A percentile compares a stretch with the other conserved stretches of the same genome.
Evolutionary conservation across 768 basidiomycete species (phyloP).

Genomic region (Boletus edulis): DNA sequence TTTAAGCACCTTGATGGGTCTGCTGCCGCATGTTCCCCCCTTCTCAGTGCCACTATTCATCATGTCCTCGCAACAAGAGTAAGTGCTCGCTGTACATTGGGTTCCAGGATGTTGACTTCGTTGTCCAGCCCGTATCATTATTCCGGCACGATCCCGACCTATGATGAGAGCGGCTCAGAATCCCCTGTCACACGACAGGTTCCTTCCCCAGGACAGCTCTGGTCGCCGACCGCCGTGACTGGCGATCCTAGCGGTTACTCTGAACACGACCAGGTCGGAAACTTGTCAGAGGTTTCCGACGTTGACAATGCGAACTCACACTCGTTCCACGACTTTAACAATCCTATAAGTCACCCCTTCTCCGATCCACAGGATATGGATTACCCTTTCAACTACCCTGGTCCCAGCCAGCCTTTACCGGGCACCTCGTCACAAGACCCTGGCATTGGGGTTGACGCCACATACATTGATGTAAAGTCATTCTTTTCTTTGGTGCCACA

Average conservation of each 20-base stretch:
- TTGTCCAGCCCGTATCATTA: constrained; percentile 4
- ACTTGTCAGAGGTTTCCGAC: not conserved
- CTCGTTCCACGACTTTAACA: constrained; percentile 2
- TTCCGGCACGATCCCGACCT: not conserved
- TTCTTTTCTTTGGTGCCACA: not conserved
- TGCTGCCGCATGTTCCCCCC: constrained; percentile 4
- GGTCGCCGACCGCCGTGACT: not conserved
- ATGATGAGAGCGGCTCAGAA: constrained; percentile 6
- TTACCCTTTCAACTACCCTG: not conserved
- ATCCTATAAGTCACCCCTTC: not conserved
- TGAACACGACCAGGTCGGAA: constrained; percentile 6
- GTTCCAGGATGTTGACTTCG: constrained; percentile 1
- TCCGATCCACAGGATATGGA: constrained; percentile 6
- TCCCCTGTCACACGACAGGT: not conserved
- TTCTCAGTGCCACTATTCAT: constrained; percentile 1
- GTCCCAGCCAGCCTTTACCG: not conserved
- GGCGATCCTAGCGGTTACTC: constrained; percentile 1
- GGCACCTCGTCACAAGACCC: not conserved
- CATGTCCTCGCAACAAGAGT: constrained; percentile 25
- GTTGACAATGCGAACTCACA: constrained; percentile 6
- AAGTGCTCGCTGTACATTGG: not conserved
- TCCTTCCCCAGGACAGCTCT: not conserved
- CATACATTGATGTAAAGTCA: constrained; percentile 5
- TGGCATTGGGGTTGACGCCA: not conserved
- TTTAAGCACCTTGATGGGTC: constrained; percentile 20